Evolutionary conservation across 805 yeast species (phyloP).

Genomic region (Zygosaccharomyces bailii): DNA sequence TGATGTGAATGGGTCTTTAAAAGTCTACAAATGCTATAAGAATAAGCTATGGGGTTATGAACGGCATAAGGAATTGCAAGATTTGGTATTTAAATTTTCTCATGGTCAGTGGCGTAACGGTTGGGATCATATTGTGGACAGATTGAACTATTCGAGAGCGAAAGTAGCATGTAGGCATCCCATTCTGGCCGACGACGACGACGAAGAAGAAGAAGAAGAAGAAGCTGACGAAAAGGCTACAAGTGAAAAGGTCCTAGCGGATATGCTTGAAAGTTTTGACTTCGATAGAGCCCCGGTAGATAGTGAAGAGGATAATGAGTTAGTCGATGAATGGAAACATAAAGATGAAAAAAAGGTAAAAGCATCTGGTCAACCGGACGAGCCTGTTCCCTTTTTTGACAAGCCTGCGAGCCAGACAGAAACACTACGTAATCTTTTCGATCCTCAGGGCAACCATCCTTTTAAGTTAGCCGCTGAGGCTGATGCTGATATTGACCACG

Average conservation of each 20-base stretch:
- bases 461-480: constrained; percentile 44
- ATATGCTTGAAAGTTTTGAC: constrained; percentile 46
- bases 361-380: constrained; percentile 36
- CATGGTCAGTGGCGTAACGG: constrained; percentile 79
- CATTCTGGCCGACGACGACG: constrained; percentile 11
- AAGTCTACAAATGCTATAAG: constrained; percentile 58
- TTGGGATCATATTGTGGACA: constrained; percentile 73
- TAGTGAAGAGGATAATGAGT: constrained; percentile 37
- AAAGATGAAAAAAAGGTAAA: background rate
- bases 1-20: constrained; percentile 52
- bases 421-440: constrained; percentile 57
- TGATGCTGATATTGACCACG: constrained; percentile 49
- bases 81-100: constrained; percentile 58
- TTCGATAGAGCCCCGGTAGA: constrained; percentile 50
- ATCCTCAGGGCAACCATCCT: constrained; percentile 38
- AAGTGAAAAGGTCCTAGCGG: constrained; percentile 46
- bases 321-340: constrained; percentile 2
- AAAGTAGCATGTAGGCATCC: constrained; percentile 14
- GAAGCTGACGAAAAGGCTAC: constrained; percentile 44
- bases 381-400: constrained; percentile 52
- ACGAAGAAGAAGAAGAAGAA: constrained; percentile 28
- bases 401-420: constrained; percentile 48
- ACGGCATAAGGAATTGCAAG: constrained; percentile 57
- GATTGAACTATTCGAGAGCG: constrained; percentile 37
- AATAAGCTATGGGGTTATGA: constrained; percentile 90